Conservation (phyloP, 805 yeast species). For the Kodamaea leandrae region DNA sequence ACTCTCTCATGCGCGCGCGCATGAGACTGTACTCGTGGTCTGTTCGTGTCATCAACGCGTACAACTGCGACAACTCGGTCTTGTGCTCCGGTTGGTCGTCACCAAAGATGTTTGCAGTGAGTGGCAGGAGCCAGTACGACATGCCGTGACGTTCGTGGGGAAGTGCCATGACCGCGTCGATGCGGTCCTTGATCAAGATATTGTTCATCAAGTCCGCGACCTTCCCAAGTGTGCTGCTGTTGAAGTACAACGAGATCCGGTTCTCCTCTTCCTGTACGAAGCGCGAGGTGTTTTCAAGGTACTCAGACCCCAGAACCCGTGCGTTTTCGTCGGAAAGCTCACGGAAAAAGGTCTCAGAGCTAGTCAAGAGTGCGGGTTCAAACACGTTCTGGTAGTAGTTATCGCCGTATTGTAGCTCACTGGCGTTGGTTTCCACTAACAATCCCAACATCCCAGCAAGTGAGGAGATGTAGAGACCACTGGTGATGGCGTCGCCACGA, state of each 20-base stretch:
- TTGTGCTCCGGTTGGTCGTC: conserved; percentile 15
- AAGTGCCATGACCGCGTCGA: conserved; percentile 51
- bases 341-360: conserved; percentile 56
- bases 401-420: conserved; percentile 43
- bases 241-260: conserved; percentile 52
- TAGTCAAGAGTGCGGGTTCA: conserved; percentile 60
- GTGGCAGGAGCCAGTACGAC: conserved; percentile 50
- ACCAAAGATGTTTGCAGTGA: conserved; percentile 11
- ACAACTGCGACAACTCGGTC: conserved; percentile 46
- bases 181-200: conserved; percentile 53
- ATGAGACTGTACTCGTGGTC: conserved; percentile 52
- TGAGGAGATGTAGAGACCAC: conserved; percentile 55
- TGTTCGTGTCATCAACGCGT: conserved; percentile 50
- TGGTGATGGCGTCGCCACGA: conserved; percentile 48
- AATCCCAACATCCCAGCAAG: conserved; percentile 70
- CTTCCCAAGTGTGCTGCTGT: conserved; percentile 53
- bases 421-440: conserved; percentile 41
- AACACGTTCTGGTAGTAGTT: conserved; percentile 62
- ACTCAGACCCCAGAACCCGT: conserved; percentile 48
- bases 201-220: conserved; percentile 56
- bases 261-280: conserved; percentile 63
- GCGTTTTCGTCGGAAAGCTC: conserved; percentile 45
- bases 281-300: conserved; percentile 49
- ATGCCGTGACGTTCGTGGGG: conserved; percentile 56
- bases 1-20: conserved; percentile 44